Base-by-base conservation (phyloP, 495 filamentous ascomycete genomes). In the Talaromyces trachyspermus region DNA sequence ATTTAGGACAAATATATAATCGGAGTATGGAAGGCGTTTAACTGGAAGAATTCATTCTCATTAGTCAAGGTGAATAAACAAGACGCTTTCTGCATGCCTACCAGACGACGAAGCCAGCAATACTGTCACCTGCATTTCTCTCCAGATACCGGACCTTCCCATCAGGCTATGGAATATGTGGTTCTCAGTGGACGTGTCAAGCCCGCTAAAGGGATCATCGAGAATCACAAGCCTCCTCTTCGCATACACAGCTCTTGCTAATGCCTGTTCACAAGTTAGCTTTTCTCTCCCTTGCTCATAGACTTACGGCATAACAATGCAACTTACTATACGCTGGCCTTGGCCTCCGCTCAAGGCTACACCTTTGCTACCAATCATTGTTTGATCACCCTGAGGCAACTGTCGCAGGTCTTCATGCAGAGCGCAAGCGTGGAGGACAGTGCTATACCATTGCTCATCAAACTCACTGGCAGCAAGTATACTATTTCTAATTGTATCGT, bases 291-390 rank as follows among this genome's bases (percentile, higher is more conserved):
- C n/a, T n/a, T n/a, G n/a, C n/a, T n/a, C n/a, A n/a, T n/a, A n/a
- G n/a, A n/a, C n/a, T n/a, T n/a, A n/a, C n/a, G n/a, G n/a, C n/a
- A n/a, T n/a, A n/a, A n/a, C n/a, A n/a, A n/a, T n/a, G n/a, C n/a
- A 9, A 58, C 66, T 54, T 51, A 69, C 69, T 46, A 86, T 69
- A 2, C 83, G 68, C 53, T 86, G 82, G 49, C 76, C 79, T 51
- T 87, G 83, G 0, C 83, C 84, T 8, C 81, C 82, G 51, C 76
- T 80, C 7, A 88, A 66, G 3, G 71, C 69, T 46, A 83, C 71
- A 0, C 83, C 84, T 46, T 79, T 79, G 62, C 74, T 81, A 7
- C 83, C 84, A 48, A 84, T 71, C 2, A 71, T 55, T 3, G 80
- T 85, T 25, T 72, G 59, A 52, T 86, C 79, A 0, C 74, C 78